Conservation (phyloP, 305 asterid species). For the Vinca major region DNA sequence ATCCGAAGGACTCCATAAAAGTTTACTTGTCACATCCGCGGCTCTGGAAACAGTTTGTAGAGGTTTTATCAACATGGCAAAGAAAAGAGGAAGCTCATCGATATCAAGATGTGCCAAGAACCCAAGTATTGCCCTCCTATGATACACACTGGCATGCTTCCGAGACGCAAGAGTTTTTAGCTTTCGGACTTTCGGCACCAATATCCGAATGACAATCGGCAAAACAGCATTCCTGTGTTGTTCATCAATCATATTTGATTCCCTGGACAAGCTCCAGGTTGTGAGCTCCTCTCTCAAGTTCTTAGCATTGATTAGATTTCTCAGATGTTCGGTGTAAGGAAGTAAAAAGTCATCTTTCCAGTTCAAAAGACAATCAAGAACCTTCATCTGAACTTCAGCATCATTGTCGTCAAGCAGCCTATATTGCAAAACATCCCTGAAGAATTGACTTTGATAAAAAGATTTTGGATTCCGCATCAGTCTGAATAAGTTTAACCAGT, state of each 20-base stretch:
- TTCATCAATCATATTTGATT: slow-evolving; percentile 47
- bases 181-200: slow-evolving; percentile 77
- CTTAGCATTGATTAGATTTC: slow-evolving; percentile 54
- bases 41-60: slow-evolving; percentile 39
- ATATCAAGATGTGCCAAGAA: slow-evolving; percentile 80
- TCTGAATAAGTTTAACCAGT: slow-evolving; percentile 74
- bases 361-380: slow-evolving; percentile 83
- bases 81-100: slow-evolving; percentile 81
- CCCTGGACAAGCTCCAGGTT: slow-evolving; percentile 76
- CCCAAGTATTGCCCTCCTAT: slow-evolving; percentile 78
- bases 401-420: slow-evolving; percentile 91
- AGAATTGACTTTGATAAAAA: slow-evolving; percentile 43
- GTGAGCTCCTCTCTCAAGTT: slow-evolving; percentile 80
- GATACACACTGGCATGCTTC: slow-evolving; percentile 66
- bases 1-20: slow-evolving; percentile 27
- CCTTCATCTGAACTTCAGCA: slow-evolving; percentile 73
- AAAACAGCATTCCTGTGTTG: slow-evolving; percentile 59
- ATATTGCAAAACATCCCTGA: slow-evolving; percentile 63
- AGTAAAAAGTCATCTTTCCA: slow-evolving; percentile 80
- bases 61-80: slow-evolving; percentile 62
- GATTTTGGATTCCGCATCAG: slow-evolving; percentile 61
- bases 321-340: slow-evolving; percentile 67
- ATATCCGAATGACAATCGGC: slow-evolving; percentile 65
- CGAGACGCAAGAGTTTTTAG: slow-evolving; percentile 63
- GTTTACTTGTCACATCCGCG: slow-evolving; percentile 27